These are phyloP conservation scores for Simplicillium sp. DNA, from an alignment of 2,329 filamentous ascomycete genomes.

Conservation along the genomic window DNA sequence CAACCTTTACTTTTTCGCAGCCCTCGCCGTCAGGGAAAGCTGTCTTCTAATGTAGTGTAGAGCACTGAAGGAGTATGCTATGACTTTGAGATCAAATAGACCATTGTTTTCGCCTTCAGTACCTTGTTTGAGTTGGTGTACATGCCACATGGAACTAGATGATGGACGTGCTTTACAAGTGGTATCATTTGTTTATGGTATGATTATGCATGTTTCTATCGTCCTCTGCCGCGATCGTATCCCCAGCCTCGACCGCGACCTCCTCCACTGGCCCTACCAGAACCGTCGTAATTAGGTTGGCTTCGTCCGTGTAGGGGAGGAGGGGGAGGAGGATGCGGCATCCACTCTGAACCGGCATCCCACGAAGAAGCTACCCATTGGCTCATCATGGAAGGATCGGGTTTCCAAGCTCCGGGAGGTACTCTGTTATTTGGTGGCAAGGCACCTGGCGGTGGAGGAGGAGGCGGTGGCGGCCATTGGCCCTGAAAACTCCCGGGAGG, in stretches of 20 bases:
- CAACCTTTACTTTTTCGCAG: too few relatives aligned
- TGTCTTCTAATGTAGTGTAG: too few relatives aligned
- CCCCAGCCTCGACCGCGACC: slow-evolving; percentile 19
- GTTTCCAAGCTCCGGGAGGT: too few relatives aligned
- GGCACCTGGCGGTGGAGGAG: slow-evolving; percentile 10
- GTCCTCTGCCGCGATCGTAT: slow-evolving; percentile 20
- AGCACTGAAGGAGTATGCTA: too few relatives aligned
- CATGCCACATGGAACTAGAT: too few relatives aligned
- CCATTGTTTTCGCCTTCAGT: slow-evolving; percentile 1
- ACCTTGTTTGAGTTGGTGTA: slow-evolving; percentile 7
- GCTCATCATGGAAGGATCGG: too few relatives aligned
- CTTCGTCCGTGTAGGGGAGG: slow-evolving; percentile 3
- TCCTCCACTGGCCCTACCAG: slow-evolving; percentile 7
- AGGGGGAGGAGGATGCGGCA: slow-evolving; percentile 2
- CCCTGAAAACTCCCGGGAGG: slow-evolving; percentile 3
- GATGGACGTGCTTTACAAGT: slow-evolving; percentile 1
- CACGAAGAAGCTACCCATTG: too few relatives aligned
- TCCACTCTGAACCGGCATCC: too few relatives aligned
- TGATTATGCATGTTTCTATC: slow-evolving; percentile 6
- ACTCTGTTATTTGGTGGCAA: not conserved
- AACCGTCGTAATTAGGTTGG: not conserved
- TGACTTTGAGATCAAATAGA: too few relatives aligned
- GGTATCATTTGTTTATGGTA: slow-evolving; percentile 3
- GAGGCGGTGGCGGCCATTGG: slow-evolving; percentile 1
- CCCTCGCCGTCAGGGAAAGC: too few relatives aligned